Evolutionary conservation across 345 rosid genomes (phyloP), one percentile per base, ranked within the genome.

Genomic region (Theobroma cacao): DNA sequence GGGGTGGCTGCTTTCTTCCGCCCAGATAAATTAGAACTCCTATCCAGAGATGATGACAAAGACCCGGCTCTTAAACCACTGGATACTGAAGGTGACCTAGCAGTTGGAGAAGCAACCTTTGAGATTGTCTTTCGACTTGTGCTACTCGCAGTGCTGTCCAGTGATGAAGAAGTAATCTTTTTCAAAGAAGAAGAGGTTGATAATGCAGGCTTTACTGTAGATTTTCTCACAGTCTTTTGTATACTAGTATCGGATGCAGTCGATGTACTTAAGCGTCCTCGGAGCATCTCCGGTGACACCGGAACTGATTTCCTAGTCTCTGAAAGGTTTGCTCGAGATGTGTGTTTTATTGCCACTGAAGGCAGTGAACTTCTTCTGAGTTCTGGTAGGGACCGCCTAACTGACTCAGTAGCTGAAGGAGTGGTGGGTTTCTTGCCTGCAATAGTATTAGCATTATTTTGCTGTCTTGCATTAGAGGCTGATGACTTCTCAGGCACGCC

Each of bases 331-430:
- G 90, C 8, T 82, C 82, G 82, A 31, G 84, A 80, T 11, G 80
- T 80, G 60, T 90, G 73, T 82, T 91, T 93, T 8, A 88, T 60
- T 66, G 86, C 88, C 74, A 80, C 91, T 45, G 97, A 84, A 88
- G 98, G 89, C 87, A 89, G 84, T 13, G 94, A 89, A 79, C 91
- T 89, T 85, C 90, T 90, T 84, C 93, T 90, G 33, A 90, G 82
- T 66, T 95, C 97, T 36, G 99, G 98, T 77, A 91, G 89, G 31
- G 99, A 95, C 72, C 84, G 87, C 84, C 95, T 88, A 28, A 90
- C 82, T 2, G 90, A 81, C 24, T 91, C 95, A 36, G 87, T 72
- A 65, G 79, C 82, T 3, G 80, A 77, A 76, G 80, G 84, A 82
- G 83, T 68, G 82, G 79, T 66, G 41, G 65, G 55, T 76, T 86